Evolutionary conservation across 768 basidiomycete genomes (phyloP), one percentile per base, ranked within the genome.

Genomic region (Collybia sordida): DNA sequence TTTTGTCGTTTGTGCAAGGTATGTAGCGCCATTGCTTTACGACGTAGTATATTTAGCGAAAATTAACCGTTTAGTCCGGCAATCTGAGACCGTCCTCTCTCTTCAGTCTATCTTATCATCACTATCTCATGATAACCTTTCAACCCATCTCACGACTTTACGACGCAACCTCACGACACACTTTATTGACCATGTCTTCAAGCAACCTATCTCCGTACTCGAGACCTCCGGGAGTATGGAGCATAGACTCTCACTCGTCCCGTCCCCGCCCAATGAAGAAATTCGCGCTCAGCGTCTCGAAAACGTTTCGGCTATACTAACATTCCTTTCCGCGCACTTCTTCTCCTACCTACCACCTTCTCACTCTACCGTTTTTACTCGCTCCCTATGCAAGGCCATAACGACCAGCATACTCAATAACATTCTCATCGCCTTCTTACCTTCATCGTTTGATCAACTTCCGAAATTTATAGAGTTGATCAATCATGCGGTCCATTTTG

Each of bases 361-460:
- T 0, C 76, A 84, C 44, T 53, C 64, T 19, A 59, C 67, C 7
- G 54, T 61, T 2, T 85, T 92, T 55, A 64, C 74, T n/a, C 76
- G 70, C 24, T 79, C 80, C 12, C 68, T 95, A 2, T 75, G 72
- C 61, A 83, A 80, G 59, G 82, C 86, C 1, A 57, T 88, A 15
- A 78, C 79, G 3, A 73, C 71, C 4, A 79, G 82, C 21, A 59
- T 93, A 17, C 74, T 95, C 44, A 77, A 82, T 42, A 74, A 82
- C 54, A 67, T 94, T 27, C 74, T 95, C 38, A 68, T 85, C 27
- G 82, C 88, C 0, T 75, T 76, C n/a, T 70, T 94, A 3, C 91
- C 93, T 0, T 78, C 82, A 0, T 78, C 82, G 2, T 75, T 88
- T 40, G 68, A 75, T 5, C 68, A 66, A 4, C 73, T 95, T 0